phyloP scores from a whole-genome alignment of 768 basidiomycete genomes.

The Xerocomellus intermedius region DNA sequence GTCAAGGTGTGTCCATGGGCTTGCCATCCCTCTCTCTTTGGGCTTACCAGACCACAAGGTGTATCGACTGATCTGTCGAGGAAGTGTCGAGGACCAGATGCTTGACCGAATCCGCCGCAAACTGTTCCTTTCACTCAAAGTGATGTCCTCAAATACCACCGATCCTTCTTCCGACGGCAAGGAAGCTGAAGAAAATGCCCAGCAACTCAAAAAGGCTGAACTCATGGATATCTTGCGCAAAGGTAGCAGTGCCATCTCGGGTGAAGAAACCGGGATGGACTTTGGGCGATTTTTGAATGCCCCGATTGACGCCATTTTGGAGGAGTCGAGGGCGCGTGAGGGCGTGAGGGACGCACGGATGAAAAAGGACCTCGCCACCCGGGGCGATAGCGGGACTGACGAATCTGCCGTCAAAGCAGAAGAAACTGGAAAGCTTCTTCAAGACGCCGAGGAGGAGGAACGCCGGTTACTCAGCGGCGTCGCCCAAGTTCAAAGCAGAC shows the following conservation, averaged over 20 bases:
- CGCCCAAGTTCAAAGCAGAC: conserved; percentile 55
- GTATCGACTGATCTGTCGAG: conserved; percentile 65
- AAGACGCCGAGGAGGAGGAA: conserved; percentile 56
- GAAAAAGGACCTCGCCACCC: conserved; percentile 38
- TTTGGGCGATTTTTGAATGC: conserved; percentile 46
- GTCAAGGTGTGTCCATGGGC: conserved; percentile 47
- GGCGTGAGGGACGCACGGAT: conserved; percentile 44
- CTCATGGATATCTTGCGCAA: conserved; percentile 56
- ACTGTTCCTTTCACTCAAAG: conserved; percentile 62
- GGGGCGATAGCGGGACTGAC: neutral
- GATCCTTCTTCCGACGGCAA: conserved; percentile 16
- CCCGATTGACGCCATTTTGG: conserved; percentile 43
- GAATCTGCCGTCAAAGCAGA: conserved; percentile 14
- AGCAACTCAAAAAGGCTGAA: conserved; percentile 41
- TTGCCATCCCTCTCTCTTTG: neutral
- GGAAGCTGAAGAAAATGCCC: conserved; percentile 26
- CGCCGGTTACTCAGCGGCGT: conserved; percentile 47
- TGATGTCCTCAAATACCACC: conserved; percentile 47
- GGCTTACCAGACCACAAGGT: conserved; percentile 40
- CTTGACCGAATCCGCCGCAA: conserved; percentile 69
- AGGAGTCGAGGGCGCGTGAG: conserved; percentile 44
- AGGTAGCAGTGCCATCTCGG: conserved; percentile 54
- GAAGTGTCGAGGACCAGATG: conserved; percentile 76
- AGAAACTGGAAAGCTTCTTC: conserved; percentile 30
- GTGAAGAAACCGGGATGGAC: conserved; percentile 38